Evolutionary conservation across 257 asterid genomes (phyloP).

Genomic region (Nicotiana benthamiana): DNA sequence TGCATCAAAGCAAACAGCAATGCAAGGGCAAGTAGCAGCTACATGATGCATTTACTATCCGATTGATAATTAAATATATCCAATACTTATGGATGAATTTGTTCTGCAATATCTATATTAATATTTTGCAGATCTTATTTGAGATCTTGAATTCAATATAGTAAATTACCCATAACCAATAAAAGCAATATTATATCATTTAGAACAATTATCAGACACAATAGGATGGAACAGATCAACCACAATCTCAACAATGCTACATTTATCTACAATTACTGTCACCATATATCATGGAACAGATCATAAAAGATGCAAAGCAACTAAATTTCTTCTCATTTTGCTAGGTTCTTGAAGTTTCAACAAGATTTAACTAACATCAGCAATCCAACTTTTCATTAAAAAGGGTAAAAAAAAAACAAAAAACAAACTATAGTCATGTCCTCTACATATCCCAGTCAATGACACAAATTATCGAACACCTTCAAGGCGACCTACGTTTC

Average conservation of each 20-base stretch:
- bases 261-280: background rate
- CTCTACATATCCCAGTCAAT: background rate
- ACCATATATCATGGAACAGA: background rate
- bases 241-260: background rate
- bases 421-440: background rate
- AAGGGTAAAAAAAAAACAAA: background rate
- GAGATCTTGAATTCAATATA: background rate
- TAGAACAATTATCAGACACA: background rate
- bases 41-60: background rate
- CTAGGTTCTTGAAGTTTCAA: background rate
- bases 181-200: background rate
- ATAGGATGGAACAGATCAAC: background rate
- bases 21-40: background rate
- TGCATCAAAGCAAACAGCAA: background rate
- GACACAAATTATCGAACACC: conserved; percentile 22
- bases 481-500: conserved; percentile 15
- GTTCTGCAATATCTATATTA: too few relatives aligned
- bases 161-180: background rate
- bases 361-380: background rate
- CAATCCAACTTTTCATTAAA: background rate
- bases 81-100: background rate
- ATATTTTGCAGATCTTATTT: background rate
- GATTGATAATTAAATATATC: background rate
- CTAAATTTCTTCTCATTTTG: background rate
- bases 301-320: background rate